These are phyloP conservation scores for Colletotrichum endophyticum DNA, from an alignment of 2,329 filamentous ascomycete species.

Conservation along the genomic window DNA sequence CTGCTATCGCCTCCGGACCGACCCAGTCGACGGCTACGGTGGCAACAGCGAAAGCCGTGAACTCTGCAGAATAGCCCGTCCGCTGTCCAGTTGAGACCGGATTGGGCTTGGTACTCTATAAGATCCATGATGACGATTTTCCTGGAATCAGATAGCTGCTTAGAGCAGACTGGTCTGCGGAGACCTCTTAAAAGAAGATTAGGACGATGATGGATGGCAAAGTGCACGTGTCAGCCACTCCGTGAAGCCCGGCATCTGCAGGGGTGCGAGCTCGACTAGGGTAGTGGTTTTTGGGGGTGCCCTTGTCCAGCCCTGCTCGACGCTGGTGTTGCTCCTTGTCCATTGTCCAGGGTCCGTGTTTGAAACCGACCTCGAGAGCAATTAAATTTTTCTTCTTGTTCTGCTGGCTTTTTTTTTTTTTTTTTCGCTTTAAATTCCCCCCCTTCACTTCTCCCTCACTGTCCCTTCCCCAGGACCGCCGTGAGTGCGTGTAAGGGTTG, in stretches of 20 bases:
- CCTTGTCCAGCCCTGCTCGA: constrained; percentile 9
- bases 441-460: no score
- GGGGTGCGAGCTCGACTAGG: constrained; percentile 12
- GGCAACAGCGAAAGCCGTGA: background rate
- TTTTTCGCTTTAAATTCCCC: accelerated
- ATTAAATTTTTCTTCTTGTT: background rate
- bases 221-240: constrained; percentile 12
- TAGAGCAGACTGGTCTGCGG: background rate
- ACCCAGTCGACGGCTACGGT: background rate
- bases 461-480: background rate
- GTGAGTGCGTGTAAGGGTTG: background rate
- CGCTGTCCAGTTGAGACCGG: background rate
- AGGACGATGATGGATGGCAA: background rate
- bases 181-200: background rate
- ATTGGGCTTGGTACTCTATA: background rate
- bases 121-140: background rate
- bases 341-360: background rate
- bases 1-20: background rate
- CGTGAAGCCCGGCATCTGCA: constrained; percentile 4
- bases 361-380: background rate
- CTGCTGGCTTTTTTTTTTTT: background rate
- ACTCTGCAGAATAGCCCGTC: background rate
- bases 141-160: background rate
- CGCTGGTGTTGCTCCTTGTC: background rate
- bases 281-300: background rate